Base-by-base conservation (phyloP, 768 basidiomycete species). In the Leccinum boreale region DNA sequence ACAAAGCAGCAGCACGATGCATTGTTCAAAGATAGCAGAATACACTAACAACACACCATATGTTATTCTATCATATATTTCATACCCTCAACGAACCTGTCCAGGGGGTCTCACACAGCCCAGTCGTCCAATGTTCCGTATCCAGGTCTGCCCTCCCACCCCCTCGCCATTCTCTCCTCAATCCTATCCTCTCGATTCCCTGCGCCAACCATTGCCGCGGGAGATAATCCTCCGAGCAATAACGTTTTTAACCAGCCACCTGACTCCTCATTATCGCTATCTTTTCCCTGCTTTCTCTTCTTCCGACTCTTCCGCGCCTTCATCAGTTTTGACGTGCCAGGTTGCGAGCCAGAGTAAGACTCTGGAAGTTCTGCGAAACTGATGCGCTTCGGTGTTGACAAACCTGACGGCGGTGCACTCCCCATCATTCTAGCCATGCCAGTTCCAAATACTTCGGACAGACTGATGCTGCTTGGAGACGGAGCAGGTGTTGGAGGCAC, bases 301-400 rank as follows among this genome's bases (percentile, higher is more conserved):
- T 68, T 75, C 58, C 63, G 67, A 24, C 52, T 55, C 54, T 65
- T 64, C 56, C 69, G 71, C 33, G 61, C 63, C 62, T 73, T 74
- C 50, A 75, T 74, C 50, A 76, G 68, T 60, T 73, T 74, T 55
- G 75, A 72, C 35, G 59, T 70, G 15, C 65, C 71, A 52, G 64
- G 68, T 58, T 65, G 69, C 56, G 73, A 71, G 9, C 72, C 67
- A 53, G 80, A 75, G 60, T 87, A 85, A 35, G 84, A 81, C 71
- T 90, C 89, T 0, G 89, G 88, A 50, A 87, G 75, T 73, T 85
- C 79, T 35, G 88, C 88, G 62, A 92, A 92, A 59, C 85, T 88
- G 45, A 92, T 90, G n/a, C 85, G 79, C 63, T 88, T 90, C 9
- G 89, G 87, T 12, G 89, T 82, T 74, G 67, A 82, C 72, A 73